These are phyloP conservation scores for Staphylotrichum longicolle DNA, from an alignment of 495 filamentous ascomycete species.

Conservation along the genomic window DNA sequence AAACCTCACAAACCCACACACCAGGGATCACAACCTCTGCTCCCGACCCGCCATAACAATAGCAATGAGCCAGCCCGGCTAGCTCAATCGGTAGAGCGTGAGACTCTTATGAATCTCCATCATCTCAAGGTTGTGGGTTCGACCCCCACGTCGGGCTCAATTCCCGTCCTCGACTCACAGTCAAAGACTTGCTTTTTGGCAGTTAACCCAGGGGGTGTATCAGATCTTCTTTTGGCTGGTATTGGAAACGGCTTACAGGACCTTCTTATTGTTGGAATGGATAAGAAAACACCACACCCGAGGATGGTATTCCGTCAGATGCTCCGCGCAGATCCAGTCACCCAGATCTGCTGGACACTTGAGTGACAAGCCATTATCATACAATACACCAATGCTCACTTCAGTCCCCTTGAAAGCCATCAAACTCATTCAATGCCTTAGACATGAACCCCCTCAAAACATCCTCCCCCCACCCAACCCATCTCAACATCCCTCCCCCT, in stretches of 20 bases:
- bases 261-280: too few relatives aligned
- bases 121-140: conserved; percentile 32
- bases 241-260: too few relatives aligned
- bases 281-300: too few relatives aligned
- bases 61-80: conserved; percentile 42
- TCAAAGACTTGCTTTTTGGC: conserved; percentile 7
- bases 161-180: conserved; percentile 18
- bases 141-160: conserved; percentile 31
- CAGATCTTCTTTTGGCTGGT: neutral
- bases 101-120: conserved; percentile 62
- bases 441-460: neutral
- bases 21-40: neutral
- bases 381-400: too few relatives aligned
- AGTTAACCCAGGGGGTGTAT: too few relatives aligned
- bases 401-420: too few relatives aligned
- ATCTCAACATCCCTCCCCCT: conserved; percentile 8
- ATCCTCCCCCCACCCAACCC: neutral
- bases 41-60: neutral
- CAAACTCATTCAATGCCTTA: neutral
- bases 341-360: too few relatives aligned
- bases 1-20: too few relatives aligned
- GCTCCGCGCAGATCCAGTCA: too few relatives aligned
- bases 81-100: conserved; percentile 84
- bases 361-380: too few relatives aligned
- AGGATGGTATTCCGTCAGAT: too few relatives aligned